Evolutionary conservation across 2,329 filamentous ascomycete species (phyloP), one percentile per base, ranked within the genome.

Genomic region (Plectosphaerella cucumerina): DNA sequence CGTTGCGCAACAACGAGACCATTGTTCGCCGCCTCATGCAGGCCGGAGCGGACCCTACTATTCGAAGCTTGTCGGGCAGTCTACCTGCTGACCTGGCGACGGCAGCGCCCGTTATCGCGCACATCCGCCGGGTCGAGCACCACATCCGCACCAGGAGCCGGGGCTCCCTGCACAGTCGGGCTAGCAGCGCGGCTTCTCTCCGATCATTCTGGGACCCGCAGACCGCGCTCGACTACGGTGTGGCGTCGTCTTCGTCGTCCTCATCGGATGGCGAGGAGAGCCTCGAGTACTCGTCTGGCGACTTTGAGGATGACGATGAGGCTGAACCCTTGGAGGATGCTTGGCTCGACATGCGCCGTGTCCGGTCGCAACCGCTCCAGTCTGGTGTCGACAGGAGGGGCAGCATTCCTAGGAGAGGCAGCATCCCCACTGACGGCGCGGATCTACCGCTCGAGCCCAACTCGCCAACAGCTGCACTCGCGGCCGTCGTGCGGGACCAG

Each of bases 21-120:
- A 90, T 94, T 58, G 85, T 93, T 14, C 80, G 86, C 53, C 82
- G 87, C 14, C 77, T 96, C 52, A 84, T 92, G 58, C 75, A 87
- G 21, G 80, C 82, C 39, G 87, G 89, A 37, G 89, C 88, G 3
- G 86, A 91, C 67, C 81, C 87, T 31, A 84, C 78, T 43, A 75
- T 88, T 53, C 78, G 84, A 58, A 92, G 84, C 61, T 69, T 88
- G 44, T 84, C 84, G 47, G 86, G 86, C 20, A 84, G 87, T 55
- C 85, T 84, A 3, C 79, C 89, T 15, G 78, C 85, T 3, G 89
- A 94, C 63, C 74, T 94, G 53, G 81, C 87, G 22, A 79, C 79
- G 23, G 86, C 86, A 5, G 74, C 79, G 12, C 78, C 81, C 49
- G 83, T 89, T 6, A 73, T 85, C 49, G 78, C 81, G 52, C 82